Evolutionary conservation across 257 asterid species (phyloP).

Genomic region (Solanum ahanhuiri): DNA sequence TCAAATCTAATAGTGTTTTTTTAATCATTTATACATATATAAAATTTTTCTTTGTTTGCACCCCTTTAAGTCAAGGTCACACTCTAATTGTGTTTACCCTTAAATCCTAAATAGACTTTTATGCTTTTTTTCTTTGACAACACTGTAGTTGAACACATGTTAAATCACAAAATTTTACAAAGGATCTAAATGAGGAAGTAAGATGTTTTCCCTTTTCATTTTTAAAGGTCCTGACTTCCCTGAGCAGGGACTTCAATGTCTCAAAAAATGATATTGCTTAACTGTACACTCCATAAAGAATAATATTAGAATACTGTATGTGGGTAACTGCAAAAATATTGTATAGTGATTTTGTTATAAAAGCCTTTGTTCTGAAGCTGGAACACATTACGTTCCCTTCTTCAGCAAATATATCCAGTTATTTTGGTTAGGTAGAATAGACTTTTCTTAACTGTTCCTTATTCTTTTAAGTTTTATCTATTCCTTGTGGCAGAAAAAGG

Average conservation of each 20-base stretch:
- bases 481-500: slow-evolving; percentile 61
- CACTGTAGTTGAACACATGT: neutral
- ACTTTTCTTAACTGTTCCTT: neutral
- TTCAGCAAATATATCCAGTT: neutral
- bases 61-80: neutral
- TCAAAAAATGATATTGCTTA: neutral
- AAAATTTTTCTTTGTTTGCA: neutral
- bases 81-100: neutral
- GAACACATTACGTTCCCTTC: neutral
- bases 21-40: neutral
- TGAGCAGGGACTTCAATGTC: neutral
- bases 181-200: neutral
- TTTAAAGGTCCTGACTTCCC: neutral
- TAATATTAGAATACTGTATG: neutral
- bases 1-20: neutral
- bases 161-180: neutral
- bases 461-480: neutral
- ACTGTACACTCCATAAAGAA: neutral
- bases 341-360: neutral
- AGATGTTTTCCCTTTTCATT: neutral
- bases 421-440: neutral
- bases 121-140: neutral
- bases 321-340: neutral
- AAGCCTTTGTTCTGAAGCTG: neutral
- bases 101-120: neutral